Evolutionary conservation across 2,329 filamentous ascomycete genomes (phyloP).

Genomic region (Lizonia empirigonia): DNA sequence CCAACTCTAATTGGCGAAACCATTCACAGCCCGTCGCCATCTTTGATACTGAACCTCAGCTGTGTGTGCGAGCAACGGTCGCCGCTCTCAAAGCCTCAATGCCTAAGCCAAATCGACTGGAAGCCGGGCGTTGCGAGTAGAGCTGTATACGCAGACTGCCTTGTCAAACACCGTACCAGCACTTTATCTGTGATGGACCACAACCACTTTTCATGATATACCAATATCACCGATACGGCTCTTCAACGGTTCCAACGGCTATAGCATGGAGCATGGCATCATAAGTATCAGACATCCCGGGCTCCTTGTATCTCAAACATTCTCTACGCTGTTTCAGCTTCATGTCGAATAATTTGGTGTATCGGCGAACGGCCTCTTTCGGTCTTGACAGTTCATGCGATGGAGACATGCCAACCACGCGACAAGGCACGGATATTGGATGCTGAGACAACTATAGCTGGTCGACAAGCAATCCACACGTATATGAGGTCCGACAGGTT

Average conservation of each 20-base stretch:
- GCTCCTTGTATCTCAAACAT: conserved; percentile 6
- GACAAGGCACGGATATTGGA: conserved; percentile 9
- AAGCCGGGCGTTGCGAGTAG: neutral
- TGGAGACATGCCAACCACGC: conserved; percentile 15
- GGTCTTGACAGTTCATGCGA: conserved; percentile 15
- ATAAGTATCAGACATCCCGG: conserved; percentile 8
- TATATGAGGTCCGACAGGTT: conserved; percentile 5
- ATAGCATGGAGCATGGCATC: conserved; percentile 9
- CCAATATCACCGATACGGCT: conserved; percentile 8
- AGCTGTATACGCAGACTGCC: neutral
- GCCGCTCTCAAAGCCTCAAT: no score
- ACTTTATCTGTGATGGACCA: conserved; percentile 3
- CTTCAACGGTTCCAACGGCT: conserved; percentile 6
- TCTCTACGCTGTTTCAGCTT: conserved; percentile 16
- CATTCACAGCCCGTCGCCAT: no score
- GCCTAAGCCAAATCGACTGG: no score
- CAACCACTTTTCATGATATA: conserved; percentile 1
- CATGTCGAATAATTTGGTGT: conserved; percentile 6
- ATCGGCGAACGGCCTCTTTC: conserved; percentile 9
- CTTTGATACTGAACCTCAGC: no score
- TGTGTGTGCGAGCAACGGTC: no score
- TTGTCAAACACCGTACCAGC: neutral
- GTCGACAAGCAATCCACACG: conserved; percentile 12
- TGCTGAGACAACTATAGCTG: conserved; percentile 10
- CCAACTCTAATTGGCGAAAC: no score